Conservation (phyloP, 192 early-diverging fungal genomes). For the Radiomyces spectabilis region DNA sequence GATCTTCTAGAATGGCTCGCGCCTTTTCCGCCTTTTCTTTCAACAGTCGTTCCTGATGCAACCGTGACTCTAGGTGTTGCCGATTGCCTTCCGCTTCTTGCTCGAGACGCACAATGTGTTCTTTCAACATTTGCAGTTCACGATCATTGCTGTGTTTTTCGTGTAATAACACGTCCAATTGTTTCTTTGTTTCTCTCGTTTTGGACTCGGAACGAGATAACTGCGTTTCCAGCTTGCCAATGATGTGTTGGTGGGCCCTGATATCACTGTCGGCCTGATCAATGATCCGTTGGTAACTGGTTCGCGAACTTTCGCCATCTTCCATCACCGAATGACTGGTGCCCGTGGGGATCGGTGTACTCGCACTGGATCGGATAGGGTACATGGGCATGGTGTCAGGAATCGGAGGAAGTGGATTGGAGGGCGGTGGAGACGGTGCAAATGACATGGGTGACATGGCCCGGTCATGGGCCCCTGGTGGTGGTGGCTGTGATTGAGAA, state of each 20-base stretch:
- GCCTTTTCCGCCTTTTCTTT: slow-evolving; percentile 35
- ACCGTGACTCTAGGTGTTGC: no score
- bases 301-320: not conserved
- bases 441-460: no score
- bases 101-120: not conserved
- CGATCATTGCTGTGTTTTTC: not conserved
- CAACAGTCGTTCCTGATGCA: slow-evolving; percentile 26
- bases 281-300: not conserved
- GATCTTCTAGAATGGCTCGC: slow-evolving; percentile 21
- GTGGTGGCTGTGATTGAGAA: no score
- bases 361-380: no score
- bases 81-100: slow-evolving; percentile 10
- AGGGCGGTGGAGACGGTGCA: no score
- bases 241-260: slow-evolving; percentile 13
- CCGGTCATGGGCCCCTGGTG: no score
- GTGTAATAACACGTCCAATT: slow-evolving; percentile 6
- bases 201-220: slow-evolving; percentile 32
- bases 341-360: not conserved
- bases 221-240: slow-evolving; percentile 28
- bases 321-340: not conserved
- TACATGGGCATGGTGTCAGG: not conserved
- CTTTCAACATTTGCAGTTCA: not conserved
- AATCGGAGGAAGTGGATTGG: not conserved
- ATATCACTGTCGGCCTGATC: slow-evolving; percentile 17
- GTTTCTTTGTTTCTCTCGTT: slow-evolving; percentile 9